These are phyloP conservation scores for Hemisphaericaspora xylanilytica DNA, from an alignment of 1,139 yeast species.

Conservation along the genomic window DNA sequence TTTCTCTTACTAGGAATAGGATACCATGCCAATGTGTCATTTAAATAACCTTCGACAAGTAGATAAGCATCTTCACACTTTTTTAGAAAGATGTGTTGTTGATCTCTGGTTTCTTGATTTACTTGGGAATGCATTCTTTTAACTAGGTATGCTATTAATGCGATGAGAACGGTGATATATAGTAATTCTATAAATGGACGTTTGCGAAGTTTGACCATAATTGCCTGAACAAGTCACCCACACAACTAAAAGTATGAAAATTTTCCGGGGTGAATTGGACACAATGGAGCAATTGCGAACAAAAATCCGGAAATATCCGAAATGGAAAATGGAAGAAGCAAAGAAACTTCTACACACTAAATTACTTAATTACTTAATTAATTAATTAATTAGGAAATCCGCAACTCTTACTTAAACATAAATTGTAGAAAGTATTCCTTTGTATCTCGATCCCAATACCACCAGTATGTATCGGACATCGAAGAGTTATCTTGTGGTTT, in stretches of 20 bases:
- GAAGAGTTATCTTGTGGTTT: conserved; percentile 32
- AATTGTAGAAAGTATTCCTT: conserved; percentile 70
- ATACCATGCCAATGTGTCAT: conserved; percentile 32
- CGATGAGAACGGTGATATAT: too few species aligned
- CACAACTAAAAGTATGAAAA: background rate
- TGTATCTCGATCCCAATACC: conserved; percentile 67
- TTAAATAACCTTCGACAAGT: conserved; percentile 32
- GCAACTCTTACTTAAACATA: conserved; percentile 40
- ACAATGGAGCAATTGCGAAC: background rate
- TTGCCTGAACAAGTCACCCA: too few species aligned
- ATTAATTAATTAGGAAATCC: background rate
- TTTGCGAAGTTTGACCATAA: too few species aligned
- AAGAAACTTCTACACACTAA: background rate
- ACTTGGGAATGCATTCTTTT: conserved; percentile 4
- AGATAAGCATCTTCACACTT: conserved; percentile 35
- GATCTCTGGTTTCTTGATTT: conserved; percentile 10
- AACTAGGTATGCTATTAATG: background rate
- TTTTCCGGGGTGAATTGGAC: background rate
- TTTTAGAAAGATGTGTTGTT: conserved; percentile 16
- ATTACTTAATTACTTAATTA: too few species aligned
- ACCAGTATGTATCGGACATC: conserved; percentile 55
- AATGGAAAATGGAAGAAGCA: background rate
- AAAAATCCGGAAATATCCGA: background rate
- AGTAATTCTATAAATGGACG: too few species aligned
- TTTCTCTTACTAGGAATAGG: conserved; percentile 19